Base-by-base conservation (phyloP, 441 rosid genomes). In the Eruca vesicaria region DNA sequence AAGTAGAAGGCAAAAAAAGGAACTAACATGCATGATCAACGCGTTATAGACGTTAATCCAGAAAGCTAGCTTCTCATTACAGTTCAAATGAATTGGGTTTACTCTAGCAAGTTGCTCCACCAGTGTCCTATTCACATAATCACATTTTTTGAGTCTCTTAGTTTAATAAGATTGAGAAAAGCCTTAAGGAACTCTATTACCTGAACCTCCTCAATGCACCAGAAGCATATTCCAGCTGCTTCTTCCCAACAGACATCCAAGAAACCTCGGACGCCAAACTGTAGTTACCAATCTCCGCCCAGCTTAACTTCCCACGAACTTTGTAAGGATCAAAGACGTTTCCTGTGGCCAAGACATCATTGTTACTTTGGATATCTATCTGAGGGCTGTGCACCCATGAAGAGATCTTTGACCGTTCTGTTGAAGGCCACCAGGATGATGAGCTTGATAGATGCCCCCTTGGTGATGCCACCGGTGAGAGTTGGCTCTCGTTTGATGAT, bases 361-460 rank as follows among this genome's bases (percentile, higher is more conserved):
- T 48, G 72, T 82, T 83, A 53, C 79, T 83, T 55, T 78, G 84
- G 63, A 89, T 73, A 74, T 89, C 91, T 70, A 89, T 79, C 77
- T 87, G 91, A n/a, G 93, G 93, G 81, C 91, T 89, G 64, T 84
- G 93, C 72, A 86, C 88, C 93, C 88, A 87, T 36, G 93, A 86
- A 0, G 90, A 84, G 79, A 84, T 85, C 79, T 80, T 79, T 9
- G 87, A 87, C 71, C 87, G 89, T 33, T 89, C 93, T 61, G 89
- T 80, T 72, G 89, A 85, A 63, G 93, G 87, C 95, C 95, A 89
- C 97, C 95, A 89, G 61, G 67, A 73, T 0, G 91, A 84, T 71
- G 91, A 85, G 83, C 78, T 93, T 65, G 93, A 87, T 71, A 87
- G 89, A 82, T 85, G 86, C 56, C 89, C 93, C 4, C 83, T 78